Base-by-base conservation (phyloP, 805 yeast species). In the Zygoascus bituminiphila region DNA sequence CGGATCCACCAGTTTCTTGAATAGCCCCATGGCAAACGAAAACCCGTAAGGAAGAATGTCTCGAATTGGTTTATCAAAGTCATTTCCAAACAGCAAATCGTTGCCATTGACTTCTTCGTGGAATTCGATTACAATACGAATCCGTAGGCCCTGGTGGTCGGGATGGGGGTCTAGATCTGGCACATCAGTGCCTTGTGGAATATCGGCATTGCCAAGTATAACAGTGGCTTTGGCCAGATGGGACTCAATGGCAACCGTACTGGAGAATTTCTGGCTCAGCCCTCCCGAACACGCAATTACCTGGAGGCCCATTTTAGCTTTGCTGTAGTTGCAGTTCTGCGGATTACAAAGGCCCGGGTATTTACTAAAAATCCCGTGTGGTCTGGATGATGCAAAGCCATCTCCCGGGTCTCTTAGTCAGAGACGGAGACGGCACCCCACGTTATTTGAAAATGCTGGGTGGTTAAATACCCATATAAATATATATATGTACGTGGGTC, bases 51-150 rank as follows among this genome's bases (percentile, higher is more conserved):
- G 88, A 9, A 82, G 70, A 47, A 70, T 69, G 43, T 79, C 79
- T 26, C 72, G 65, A 26, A 82, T 73, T 0, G 85, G 81, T n/a
- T 67, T 59, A 8, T 73, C 76, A 59, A 80, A 79, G 57, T 82
- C 88, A 58, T 82, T 82, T 1, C 88, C 88, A 65, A 78, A 82
- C n/a, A 77, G 50, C 37, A 82, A 63, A n/a, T 72, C 70, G 38
- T 74, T 68, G 2, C 84, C 85, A 17, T 56, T 57, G n/a, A 80
- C 68, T 9, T 57, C 53, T 44, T 47, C 48, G 23, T 58, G 64
- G 39, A 82, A 83, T 9, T 57, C 64, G 51, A 77, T 70, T 47
- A 58, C 44, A 50, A 73, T 56, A 57, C 68, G 68, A 45, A 74
- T 58, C 29, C 75, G 68, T 49, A 64, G 56, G 9, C 52, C 54